These are phyloP conservation scores for Capsella bursapastoris DNA, from an alignment of 345 rosid species.

Conservation along the genomic window DNA sequence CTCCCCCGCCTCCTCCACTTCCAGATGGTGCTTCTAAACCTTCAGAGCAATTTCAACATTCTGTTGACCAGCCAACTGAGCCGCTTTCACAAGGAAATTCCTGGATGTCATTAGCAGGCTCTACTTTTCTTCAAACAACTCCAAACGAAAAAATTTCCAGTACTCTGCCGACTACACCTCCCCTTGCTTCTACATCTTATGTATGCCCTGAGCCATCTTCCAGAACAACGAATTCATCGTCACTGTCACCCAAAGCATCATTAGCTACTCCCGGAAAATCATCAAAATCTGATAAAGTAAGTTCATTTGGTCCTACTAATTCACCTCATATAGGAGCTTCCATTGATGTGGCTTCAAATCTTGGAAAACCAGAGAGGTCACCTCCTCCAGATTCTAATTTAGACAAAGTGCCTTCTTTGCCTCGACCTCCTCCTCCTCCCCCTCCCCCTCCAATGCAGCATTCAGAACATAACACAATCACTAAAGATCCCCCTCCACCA, in stretches of 20 bases:
- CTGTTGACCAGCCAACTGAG: slow-evolving; percentile 34
- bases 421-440: slow-evolving; percentile 33
- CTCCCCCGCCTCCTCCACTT: slow-evolving; percentile 55
- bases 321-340: slow-evolving; percentile 21
- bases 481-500: slow-evolving; percentile 37
- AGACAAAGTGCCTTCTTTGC: slow-evolving; percentile 3
- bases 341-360: slow-evolving; percentile 29
- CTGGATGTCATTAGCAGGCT: slow-evolving; percentile 40
- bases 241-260: slow-evolving; percentile 40
- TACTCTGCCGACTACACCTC: slow-evolving; percentile 40
- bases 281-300: slow-evolving; percentile 17
- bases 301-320: slow-evolving; percentile 11
- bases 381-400: slow-evolving; percentile 27
- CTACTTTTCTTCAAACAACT: slow-evolving; percentile 21
- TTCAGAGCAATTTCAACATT: slow-evolving; percentile 32
- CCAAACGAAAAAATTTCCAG: slow-evolving; percentile 31
- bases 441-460: slow-evolving; percentile 34
- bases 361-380: slow-evolving; percentile 21
- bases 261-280: slow-evolving; percentile 34
- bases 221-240: slow-evolving; percentile 4
- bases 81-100: slow-evolving; percentile 39
- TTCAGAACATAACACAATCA: slow-evolving; percentile 22
- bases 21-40: slow-evolving; percentile 34
- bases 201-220: slow-evolving; percentile 26
- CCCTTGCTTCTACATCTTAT: slow-evolving; percentile 30